Conservation (phyloP, 176 grass and related monocot genomes). For the Avena sativa region DNA sequence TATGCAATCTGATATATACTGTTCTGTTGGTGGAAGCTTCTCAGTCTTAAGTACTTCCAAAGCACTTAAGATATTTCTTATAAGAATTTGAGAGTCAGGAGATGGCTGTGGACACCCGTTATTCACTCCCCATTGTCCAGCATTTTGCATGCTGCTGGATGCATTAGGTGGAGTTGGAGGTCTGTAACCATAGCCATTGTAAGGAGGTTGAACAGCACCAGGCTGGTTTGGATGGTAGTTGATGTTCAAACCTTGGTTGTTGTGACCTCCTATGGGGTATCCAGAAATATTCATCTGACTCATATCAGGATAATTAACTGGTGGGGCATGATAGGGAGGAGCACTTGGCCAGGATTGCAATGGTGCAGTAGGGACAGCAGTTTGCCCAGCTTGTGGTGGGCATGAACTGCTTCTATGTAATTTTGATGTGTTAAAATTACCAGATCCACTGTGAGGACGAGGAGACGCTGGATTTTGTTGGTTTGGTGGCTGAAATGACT, state of each 20-base stretch:
- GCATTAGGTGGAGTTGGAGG: conserved; percentile 52
- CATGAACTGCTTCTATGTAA: conserved; percentile 62
- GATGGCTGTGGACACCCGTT: conserved; percentile 41
- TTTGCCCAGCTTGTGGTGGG: conserved; percentile 55
- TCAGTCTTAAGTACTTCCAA: conserved; percentile 79
- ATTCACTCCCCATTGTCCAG: conserved; percentile 47
- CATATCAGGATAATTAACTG: conserved; percentile 59
- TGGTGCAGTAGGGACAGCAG: conserved; percentile 37
- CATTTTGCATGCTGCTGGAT: conserved; percentile 50
- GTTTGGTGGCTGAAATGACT: conserved; percentile 46
- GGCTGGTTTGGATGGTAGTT: conserved; percentile 61
- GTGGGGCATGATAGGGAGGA: conserved; percentile 44
- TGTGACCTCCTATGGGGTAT: conserved; percentile 57
- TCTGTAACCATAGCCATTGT: conserved; percentile 63
- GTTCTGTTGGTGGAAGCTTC: conserved; percentile 83
- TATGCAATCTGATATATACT: conserved; percentile 87
- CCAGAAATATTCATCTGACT: conserved; percentile 58
- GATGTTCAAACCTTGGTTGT: conserved; percentile 52
- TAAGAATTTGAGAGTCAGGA: conserved; percentile 57
- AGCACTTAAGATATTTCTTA: conserved; percentile 60
- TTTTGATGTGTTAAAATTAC: conserved; percentile 58
- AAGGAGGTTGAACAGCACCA: conserved; percentile 55
- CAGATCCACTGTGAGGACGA: conserved; percentile 52
- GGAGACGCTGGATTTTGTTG: conserved; percentile 45
- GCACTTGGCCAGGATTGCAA: conserved; percentile 61